Percentiles rank a stretch among this genome's conserved stretches.
Evolutionary conservation across 257 asterid species (phyloP).

Genomic region (Solanum ahanhuiri): DNA sequence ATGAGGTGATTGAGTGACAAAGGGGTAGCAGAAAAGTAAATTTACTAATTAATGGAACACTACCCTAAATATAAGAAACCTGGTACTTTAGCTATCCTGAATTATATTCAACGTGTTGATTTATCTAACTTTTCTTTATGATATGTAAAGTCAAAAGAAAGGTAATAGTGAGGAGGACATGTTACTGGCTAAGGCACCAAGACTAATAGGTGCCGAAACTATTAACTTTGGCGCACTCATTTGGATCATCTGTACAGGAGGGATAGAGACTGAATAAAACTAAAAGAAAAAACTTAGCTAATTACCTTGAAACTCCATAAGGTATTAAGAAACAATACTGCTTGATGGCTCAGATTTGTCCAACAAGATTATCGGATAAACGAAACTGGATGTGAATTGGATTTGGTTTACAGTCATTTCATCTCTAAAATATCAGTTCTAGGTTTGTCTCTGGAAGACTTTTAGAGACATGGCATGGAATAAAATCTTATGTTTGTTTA

Average conservation of each 20-base stretch:
- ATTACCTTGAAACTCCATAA: not conserved
- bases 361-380: not conserved
- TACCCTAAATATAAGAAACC: not conserved
- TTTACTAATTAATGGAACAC: not conserved
- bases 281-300: not conserved
- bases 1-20: not conserved
- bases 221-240: not conserved
- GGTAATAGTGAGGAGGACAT: not conserved
- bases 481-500: slow-evolving; percentile 17
- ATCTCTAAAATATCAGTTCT: not conserved
- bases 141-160: not conserved
- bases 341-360: not conserved
- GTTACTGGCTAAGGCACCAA: not conserved
- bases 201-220: not conserved
- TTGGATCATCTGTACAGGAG: not conserved
- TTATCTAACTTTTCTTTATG: not conserved
- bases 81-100: not conserved
- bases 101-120: not conserved
- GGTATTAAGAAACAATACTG: not conserved
- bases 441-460: not conserved
- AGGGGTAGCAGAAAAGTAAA: not conserved
- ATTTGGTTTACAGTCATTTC: not conserved
- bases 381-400: not conserved
- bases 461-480: not conserved
- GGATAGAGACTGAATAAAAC: not conserved